Evolutionary conservation across 2,329 filamentous ascomycete genomes (phyloP).

Genomic region (Calonectria hongkongensis): DNA sequence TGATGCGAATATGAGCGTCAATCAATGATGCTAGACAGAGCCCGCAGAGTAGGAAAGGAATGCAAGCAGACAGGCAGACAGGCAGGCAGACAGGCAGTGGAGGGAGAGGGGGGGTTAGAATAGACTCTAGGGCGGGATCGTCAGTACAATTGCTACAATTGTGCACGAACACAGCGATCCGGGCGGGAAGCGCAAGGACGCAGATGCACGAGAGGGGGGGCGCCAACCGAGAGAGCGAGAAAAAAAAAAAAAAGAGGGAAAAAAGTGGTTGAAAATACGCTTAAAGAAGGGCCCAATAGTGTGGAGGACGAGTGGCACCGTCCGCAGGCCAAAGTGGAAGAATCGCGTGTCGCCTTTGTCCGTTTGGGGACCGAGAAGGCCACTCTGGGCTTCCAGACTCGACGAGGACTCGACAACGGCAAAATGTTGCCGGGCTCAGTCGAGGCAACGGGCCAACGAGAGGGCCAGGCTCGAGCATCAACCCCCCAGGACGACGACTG

Average conservation of each 20-base stretch:
- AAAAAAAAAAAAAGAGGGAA: neutral
- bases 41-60: neutral
- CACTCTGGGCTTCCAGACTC: conserved; percentile 16
- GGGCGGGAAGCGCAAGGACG: conserved; percentile 20
- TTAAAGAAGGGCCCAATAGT: conserved; percentile 24
- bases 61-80: neutral
- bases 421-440: conserved; percentile 27
- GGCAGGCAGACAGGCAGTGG: neutral
- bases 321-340: neutral
- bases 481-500: neutral
- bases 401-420: conserved; percentile 24
- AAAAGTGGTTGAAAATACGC: conserved; percentile 32
- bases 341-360: neutral
- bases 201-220: neutral
- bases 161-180: conserved; percentile 24
- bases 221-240: neutral
- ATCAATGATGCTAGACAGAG: neutral
- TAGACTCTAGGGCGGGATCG: conserved; percentile 6
- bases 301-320: neutral
- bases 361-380: conserved; percentile 12
- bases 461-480: conserved; percentile 11
- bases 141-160: neutral
- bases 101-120: conserved; percentile 10
- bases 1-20: neutral
- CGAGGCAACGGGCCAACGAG: conserved; percentile 25